Percentiles rank a stretch among this genome's conserved stretches.
These are phyloP conservation scores for Rubus idaeus DNA, from an alignment of 306 rosid species.

Conservation along the genomic window DNA sequence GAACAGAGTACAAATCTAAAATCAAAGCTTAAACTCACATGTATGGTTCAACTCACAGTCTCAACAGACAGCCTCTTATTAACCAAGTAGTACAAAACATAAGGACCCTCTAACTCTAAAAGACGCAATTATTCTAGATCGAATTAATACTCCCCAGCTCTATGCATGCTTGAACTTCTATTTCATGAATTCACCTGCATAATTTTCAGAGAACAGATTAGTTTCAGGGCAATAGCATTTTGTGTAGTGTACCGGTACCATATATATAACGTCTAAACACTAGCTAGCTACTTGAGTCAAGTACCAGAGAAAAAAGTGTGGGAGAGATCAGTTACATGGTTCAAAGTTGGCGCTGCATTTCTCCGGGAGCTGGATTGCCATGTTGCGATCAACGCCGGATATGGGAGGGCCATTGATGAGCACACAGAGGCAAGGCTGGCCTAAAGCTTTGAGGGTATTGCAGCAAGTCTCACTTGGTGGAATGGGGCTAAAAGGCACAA, in stretches of 20 bases:
- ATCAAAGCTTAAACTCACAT: constrained; percentile 14
- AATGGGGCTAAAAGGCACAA: constrained; percentile 69
- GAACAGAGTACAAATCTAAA: not conserved
- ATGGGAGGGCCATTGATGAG: constrained; percentile 77
- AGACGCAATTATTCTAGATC: constrained; percentile 30
- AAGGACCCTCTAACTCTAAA: constrained; percentile 11
- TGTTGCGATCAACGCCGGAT: constrained; percentile 75
- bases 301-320: not conserved
- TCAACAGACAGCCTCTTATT: constrained; percentile 21
- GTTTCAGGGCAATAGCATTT: not conserved
- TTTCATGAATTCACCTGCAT: constrained; percentile 64
- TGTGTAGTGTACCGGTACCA: not conserved
- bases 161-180: constrained; percentile 24
- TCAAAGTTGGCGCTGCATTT: constrained; percentile 71
- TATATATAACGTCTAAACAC: not conserved
- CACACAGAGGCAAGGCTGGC: constrained; percentile 81
- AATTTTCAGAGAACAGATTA: not conserved
- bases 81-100: not conserved
- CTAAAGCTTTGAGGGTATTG: constrained; percentile 60
- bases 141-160: not conserved
- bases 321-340: constrained; percentile 49
- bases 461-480: constrained; percentile 76
- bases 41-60: not conserved
- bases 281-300: not conserved
- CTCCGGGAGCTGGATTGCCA: constrained; percentile 76